Evolutionary conservation across 805 yeast genomes (phyloP).

Genomic region (Starmerella asiatica): DNA sequence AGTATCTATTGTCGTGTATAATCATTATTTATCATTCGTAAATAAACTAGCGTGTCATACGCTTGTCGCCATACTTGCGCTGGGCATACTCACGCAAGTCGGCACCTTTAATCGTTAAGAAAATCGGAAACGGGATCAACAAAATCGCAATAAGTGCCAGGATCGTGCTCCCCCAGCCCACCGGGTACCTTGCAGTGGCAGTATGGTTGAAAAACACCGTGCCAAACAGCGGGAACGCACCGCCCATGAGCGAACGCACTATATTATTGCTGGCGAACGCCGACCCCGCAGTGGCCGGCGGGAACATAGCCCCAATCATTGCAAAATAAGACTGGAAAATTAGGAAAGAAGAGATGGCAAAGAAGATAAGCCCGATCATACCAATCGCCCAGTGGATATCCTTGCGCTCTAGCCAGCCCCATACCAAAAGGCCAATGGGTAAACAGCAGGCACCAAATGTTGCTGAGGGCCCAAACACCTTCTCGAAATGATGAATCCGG

Average conservation of each 20-base stretch:
- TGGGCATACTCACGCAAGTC: constrained; percentile 11
- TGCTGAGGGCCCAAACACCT: constrained; percentile 23
- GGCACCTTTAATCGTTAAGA: constrained; percentile 10
- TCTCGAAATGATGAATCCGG: constrained; percentile 9
- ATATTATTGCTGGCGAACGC: constrained; percentile 46
- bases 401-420: constrained; percentile 38
- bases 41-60: too few species aligned
- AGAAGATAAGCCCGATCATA: constrained; percentile 35
- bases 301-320: constrained; percentile 38
- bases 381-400: constrained; percentile 32
- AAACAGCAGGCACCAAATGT: constrained; percentile 33
- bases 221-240: constrained; percentile 52
- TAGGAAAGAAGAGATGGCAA: constrained; percentile 31
- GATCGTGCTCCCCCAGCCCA: constrained; percentile 45
- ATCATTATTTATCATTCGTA: too few species aligned
- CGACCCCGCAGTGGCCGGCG: constrained; percentile 38
- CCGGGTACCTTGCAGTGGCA: constrained; percentile 35
- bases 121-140: constrained; percentile 38
- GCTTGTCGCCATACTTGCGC: constrained; percentile 12
- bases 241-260: constrained; percentile 39
- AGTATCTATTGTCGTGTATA: too few species aligned
- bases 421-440: constrained; percentile 41
- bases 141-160: constrained; percentile 33
- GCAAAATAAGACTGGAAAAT: constrained; percentile 41
- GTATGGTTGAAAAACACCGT: constrained; percentile 38